Evolutionary conservation across 1,284 basidiomycete genomes (phyloP).

Genomic region (Microstroma glucosiphilum): DNA sequence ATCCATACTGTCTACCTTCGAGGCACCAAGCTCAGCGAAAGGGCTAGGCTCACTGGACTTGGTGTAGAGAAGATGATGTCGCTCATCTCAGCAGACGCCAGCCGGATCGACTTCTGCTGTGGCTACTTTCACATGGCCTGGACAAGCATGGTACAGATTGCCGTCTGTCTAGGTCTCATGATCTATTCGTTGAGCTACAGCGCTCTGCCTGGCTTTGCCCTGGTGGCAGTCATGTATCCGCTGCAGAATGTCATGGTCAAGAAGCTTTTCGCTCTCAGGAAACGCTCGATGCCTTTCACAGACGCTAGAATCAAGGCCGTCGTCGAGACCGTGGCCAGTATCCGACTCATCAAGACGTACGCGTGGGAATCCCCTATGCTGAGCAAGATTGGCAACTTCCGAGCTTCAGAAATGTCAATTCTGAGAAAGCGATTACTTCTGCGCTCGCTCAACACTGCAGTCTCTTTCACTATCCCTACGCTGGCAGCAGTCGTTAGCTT

Average conservation of each 20-base stretch:
- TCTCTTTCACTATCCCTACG: conserved; percentile 26
- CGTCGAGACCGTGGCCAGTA: conserved; percentile 26
- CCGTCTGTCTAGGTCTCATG: conserved; percentile 23
- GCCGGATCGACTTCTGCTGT: conserved; percentile 25
- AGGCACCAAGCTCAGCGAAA: conserved; percentile 18
- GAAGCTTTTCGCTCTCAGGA: conserved; percentile 25
- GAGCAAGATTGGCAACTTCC: conserved; percentile 57
- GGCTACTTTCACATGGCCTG: conserved; percentile 30
- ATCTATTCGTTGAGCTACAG: conserved; percentile 39
- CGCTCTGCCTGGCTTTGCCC: conserved; percentile 25
- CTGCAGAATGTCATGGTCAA: conserved; percentile 24
- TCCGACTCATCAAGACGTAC: conserved; percentile 34
- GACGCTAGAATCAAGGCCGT: conserved; percentile 18
- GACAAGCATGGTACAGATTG: conserved; percentile 23
- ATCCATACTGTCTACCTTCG: conserved; percentile 25
- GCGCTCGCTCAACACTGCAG: conserved; percentile 25
- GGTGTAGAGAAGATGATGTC: conserved; percentile 66
- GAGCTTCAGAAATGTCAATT: conserved; percentile 52
- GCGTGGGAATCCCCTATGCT: conserved; percentile 35
- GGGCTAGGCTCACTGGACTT: conserved; percentile 20
- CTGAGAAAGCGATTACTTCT: conserved; percentile 31
- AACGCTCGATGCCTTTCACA: conserved; percentile 21
- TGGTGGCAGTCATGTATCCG: conserved; percentile 55
- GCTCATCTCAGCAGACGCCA: conserved; percentile 59
- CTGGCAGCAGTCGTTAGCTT: conserved; percentile 30